Evolutionary conservation across 2,329 filamentous ascomycete species (phyloP).

Genomic region (Aspergillus sergii): DNA sequence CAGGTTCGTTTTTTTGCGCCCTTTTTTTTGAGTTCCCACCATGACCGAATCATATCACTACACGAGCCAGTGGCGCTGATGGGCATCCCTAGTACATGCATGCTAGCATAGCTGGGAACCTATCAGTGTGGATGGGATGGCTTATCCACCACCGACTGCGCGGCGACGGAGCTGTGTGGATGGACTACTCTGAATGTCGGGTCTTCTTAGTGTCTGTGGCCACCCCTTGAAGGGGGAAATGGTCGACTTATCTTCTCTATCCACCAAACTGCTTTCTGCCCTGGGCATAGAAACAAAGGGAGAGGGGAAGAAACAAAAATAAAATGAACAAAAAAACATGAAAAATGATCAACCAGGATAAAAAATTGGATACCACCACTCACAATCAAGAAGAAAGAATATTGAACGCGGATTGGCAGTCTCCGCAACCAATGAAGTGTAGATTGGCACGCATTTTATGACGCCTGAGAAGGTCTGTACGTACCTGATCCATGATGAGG

Average conservation of each 20-base stretch:
- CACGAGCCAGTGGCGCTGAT: conserved; percentile 21
- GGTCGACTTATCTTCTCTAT: not conserved
- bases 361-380: not conserved
- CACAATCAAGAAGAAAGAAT: not conserved
- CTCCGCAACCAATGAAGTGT: not conserved
- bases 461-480: not conserved
- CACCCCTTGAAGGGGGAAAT: conserved; percentile 7
- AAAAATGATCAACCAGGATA: not conserved
- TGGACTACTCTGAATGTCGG: conserved; percentile 1
- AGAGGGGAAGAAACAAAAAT: not conserved
- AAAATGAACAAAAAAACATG: no score
- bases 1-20: conserved; percentile 1
- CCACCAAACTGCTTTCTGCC: not conserved
- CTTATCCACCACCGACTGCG: conserved; percentile 1
- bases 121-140: conserved; percentile 15
- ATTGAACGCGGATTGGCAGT: not conserved
- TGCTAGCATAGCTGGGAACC: conserved; percentile 18
- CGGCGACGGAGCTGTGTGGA: conserved; percentile 3
- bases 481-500: not conserved
- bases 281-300: not conserved
- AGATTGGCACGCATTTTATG: not conserved
- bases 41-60: conserved; percentile 19
- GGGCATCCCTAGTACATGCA: conserved; percentile 16
- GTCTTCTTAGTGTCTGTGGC: conserved; percentile 7
- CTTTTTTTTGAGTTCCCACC: conserved; percentile 11